Evolutionary conservation across 768 basidiomycete genomes (phyloP).

Genomic region (Suillus americanus): DNA sequence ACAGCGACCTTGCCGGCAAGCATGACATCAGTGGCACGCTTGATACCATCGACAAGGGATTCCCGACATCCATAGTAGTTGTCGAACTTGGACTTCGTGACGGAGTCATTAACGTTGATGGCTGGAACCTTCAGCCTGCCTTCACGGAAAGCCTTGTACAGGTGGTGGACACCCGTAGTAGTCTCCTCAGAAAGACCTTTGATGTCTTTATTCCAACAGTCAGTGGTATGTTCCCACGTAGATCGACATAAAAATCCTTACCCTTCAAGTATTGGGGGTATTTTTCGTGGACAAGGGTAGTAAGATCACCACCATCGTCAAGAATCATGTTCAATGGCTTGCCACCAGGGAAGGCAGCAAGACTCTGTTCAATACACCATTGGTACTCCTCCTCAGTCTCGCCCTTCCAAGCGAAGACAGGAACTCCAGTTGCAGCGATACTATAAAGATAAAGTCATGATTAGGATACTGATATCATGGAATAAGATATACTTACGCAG

Average conservation of each 20-base stretch:
- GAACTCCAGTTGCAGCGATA: constrained; percentile 97
- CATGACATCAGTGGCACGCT: constrained; percentile 99
- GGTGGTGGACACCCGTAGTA: constrained; percentile 98
- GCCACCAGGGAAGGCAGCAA: constrained; percentile 83
- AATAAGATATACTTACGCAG: constrained; percentile 62
- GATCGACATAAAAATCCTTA: constrained; percentile 26
- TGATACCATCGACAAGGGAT: constrained; percentile 99
- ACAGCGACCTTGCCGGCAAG: constrained; percentile 99
- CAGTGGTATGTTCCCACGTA: constrained; percentile 11
- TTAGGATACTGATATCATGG: constrained; percentile 5
- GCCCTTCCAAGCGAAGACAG: constrained; percentile 99
- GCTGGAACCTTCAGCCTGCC: constrained; percentile 96
- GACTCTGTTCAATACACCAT: constrained; percentile 98
- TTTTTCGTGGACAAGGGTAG: constrained; percentile 92
- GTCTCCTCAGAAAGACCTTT: constrained; percentile 98
- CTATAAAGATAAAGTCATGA: constrained; percentile 35
- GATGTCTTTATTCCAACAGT: constrained; percentile 52
- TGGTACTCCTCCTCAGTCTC: constrained; percentile 98
- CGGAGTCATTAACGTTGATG: constrained; percentile 99
- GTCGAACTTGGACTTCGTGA: constrained; percentile 99
- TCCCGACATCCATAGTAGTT: constrained; percentile 99
- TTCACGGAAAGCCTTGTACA: constrained; percentile 97
- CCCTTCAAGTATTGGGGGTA: constrained; percentile 87
- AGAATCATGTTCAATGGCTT: constrained; percentile 96
- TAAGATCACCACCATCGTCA: constrained; percentile 98